Conservation (phyloP, 768 basidiomycete species). For the Hemileccinum rubropunctum region DNA sequence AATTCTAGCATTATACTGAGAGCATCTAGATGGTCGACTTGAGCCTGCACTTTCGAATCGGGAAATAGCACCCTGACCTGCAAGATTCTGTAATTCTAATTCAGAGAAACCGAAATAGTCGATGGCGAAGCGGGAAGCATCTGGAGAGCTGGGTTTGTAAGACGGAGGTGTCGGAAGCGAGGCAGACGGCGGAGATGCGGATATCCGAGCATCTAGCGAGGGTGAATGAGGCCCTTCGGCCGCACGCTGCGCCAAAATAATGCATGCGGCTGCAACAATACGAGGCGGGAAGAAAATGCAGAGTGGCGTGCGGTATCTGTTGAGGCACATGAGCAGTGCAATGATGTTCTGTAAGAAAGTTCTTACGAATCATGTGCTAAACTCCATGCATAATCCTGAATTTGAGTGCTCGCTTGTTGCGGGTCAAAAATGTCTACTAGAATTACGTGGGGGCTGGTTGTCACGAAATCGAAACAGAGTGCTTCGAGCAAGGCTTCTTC, state of each 20-base stretch:
- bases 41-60: not conserved
- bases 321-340: conserved; percentile 6
- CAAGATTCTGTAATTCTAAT: conserved; percentile 52
- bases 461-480: conserved; percentile 82
- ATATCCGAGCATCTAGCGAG: conserved; percentile 72
- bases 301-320: conserved; percentile 75
- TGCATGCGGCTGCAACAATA: conserved; percentile 75
- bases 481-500: conserved; percentile 82
- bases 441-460: conserved; percentile 73
- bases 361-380: conserved; percentile 85
- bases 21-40: conserved; percentile 44
- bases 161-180: conserved; percentile 82
- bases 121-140: conserved; percentile 63
- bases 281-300: conserved; percentile 68
- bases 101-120: conserved; percentile 66
- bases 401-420: conserved; percentile 41
- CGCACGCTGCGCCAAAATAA: conserved; percentile 70
- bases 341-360: not conserved
- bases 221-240: conserved; percentile 71
- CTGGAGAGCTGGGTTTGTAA: conserved; percentile 69
- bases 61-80: conserved; percentile 44
- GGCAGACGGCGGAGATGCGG: conserved; percentile 65
- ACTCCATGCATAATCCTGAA: conserved; percentile 82
- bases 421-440: conserved; percentile 71
- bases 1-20: conserved; percentile 69